Percentiles rank a stretch among this genome's conserved stretches.
These are phyloP conservation scores for Maudiozyma bulderi DNA, from an alignment of 805 yeast species.

Conservation along the genomic window DNA sequence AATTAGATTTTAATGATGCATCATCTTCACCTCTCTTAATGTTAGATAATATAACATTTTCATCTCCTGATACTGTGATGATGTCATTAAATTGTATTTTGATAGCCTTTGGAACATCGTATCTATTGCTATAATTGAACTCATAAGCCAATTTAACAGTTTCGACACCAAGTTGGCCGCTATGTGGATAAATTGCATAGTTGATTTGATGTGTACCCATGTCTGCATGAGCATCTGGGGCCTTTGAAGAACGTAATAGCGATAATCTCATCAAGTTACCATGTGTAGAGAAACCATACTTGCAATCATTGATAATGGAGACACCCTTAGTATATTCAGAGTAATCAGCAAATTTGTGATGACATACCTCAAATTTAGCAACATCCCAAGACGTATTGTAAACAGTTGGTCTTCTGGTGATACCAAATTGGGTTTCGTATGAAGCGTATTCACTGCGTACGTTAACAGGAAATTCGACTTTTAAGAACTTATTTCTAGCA, in stretches of 20 bases:
- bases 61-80: slow-evolving; percentile 38
- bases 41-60: slow-evolving; percentile 58
- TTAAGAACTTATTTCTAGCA: slow-evolving; percentile 77
- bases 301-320: slow-evolving; percentile 69
- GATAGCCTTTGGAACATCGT: slow-evolving; percentile 12
- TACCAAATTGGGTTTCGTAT: slow-evolving; percentile 91
- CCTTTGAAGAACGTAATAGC: slow-evolving; percentile 80
- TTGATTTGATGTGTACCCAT: slow-evolving; percentile 79
- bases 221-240: slow-evolving; percentile 91
- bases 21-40: slow-evolving; percentile 88
- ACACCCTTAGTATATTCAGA: slow-evolving; percentile 85
- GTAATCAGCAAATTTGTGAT: slow-evolving; percentile 87
- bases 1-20: slow-evolving; percentile 37
- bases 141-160: slow-evolving; percentile 70
- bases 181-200: slow-evolving; percentile 79
- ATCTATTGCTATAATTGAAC: slow-evolving; percentile 49
- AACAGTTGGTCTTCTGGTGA: slow-evolving; percentile 87
- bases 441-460: slow-evolving; percentile 66
- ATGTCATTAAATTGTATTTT: slow-evolving; percentile 21
- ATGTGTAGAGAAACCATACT: slow-evolving; percentile 87
- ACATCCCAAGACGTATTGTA: slow-evolving; percentile 93
- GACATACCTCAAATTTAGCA: slow-evolving; percentile 92
- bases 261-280: slow-evolving; percentile 89
- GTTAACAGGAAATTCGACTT: slow-evolving; percentile 91
- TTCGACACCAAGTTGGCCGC: slow-evolving; percentile 50